A percentile compares a stretch with the other conserved stretches of the same genome.
phyloP scores from a whole-genome alignment of 2,329 filamentous ascomycete genomes.

The Aspergillus vadensis region DNA sequence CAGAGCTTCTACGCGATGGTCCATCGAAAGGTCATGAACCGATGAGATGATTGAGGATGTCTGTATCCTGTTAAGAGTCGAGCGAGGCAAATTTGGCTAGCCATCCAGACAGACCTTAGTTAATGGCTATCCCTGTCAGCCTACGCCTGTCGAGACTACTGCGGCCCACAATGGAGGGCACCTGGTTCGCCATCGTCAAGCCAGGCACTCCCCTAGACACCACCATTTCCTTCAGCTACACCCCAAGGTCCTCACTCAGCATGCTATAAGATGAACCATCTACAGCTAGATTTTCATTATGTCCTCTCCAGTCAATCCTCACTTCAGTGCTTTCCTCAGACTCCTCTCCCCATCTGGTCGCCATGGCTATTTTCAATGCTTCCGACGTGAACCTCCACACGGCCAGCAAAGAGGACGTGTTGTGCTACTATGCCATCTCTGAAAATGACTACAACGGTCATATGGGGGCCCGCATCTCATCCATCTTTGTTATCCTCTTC shows the following conservation, averaged over 20 bases:
- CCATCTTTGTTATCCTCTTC: conserved; percentile 19
- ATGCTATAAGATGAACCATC: not conserved
- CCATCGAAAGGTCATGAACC: not conserved
- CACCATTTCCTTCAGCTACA: not conserved
- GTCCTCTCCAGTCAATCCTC: not conserved
- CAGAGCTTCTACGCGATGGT: not conserved
- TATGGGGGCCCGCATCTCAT: conserved; percentile 15
- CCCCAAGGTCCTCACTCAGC: not conserved
- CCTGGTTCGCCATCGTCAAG: not conserved
- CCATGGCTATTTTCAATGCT: conserved; percentile 11
- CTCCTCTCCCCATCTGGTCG: not conserved
- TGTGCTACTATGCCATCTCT: conserved; percentile 14
- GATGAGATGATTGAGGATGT: too few relatives aligned
- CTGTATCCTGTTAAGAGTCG: too few relatives aligned
- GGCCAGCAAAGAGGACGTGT: conserved; percentile 10
- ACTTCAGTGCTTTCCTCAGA: not conserved
- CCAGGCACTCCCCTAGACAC: not conserved
- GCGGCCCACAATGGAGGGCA: not conserved
- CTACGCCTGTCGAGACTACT: not conserved
- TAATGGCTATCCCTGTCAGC: not conserved
- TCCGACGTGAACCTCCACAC: conserved; percentile 12
- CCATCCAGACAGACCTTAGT: not conserved
- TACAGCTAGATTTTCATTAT: not conserved
- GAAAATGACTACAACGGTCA: conserved; percentile 19
- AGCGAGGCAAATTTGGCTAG: not conserved